A percentile compares a stretch with the other conserved stretches of the same genome.
These are phyloP conservation scores for Pilasporangium apinafurcum DNA, from an alignment of 352 stramenopile genomes.

Conservation along the genomic window DNA sequence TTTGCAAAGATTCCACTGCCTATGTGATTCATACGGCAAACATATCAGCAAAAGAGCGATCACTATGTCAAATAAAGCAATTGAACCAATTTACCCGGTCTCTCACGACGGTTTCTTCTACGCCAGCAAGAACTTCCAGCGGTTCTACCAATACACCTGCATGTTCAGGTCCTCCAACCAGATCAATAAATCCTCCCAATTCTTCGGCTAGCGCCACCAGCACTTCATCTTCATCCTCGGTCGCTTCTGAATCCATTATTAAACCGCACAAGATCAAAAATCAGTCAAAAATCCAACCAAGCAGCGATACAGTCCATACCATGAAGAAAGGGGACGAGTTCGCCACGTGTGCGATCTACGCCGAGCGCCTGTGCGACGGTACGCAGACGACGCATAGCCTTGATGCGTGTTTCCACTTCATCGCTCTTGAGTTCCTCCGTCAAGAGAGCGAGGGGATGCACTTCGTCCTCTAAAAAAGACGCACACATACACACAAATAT, in stretches of 20 bases:
- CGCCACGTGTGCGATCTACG: slow-evolving; percentile 63
- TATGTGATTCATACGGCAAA: slow-evolving; percentile 1
- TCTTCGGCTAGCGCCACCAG: slow-evolving; percentile 89
- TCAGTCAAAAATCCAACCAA: not conserved
- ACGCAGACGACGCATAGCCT: slow-evolving; percentile 90
- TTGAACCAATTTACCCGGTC: slow-evolving; percentile 67
- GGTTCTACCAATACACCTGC: slow-evolving; percentile 75
- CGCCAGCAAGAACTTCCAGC: slow-evolving; percentile 86
- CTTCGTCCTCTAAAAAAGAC: slow-evolving; percentile 37
- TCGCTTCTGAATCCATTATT: slow-evolving; percentile 43
- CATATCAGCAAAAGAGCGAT: not conserved
- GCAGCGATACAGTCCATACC: slow-evolving; percentile 16
- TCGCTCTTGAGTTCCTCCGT: slow-evolving; percentile 89
- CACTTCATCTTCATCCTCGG: slow-evolving; percentile 92
- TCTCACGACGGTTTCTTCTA: slow-evolving; percentile 94
- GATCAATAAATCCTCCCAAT: slow-evolving; percentile 86
- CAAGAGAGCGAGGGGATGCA: slow-evolving; percentile 88
- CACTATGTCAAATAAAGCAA: too few species aligned
- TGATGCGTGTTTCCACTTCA: slow-evolving; percentile 90
- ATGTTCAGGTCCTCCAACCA: slow-evolving; percentile 68
- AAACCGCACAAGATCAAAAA: not conserved
- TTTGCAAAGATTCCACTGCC: slow-evolving; percentile 71
- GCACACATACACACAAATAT: not conserved
- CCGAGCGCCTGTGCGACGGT: slow-evolving; percentile 90
- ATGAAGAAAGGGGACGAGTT: slow-evolving; percentile 88